Evolutionary conservation across 75 land plant genomes (phyloP).

Genomic region (Picea glauca): DNA sequence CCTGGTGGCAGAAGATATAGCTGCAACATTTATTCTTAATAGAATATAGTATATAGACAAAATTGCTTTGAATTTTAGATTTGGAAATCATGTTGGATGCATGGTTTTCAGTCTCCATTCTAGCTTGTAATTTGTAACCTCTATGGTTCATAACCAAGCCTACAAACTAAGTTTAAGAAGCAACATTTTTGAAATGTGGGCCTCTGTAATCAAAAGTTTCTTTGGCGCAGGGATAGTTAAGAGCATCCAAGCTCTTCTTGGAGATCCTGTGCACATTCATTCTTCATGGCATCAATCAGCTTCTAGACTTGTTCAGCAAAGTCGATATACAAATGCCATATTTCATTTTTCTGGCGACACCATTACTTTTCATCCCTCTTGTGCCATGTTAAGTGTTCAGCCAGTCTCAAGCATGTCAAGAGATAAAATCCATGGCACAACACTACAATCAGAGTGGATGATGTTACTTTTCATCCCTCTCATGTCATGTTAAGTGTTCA

Average conservation of each 20-base stretch:
- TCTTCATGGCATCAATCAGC: constrained; percentile 4
- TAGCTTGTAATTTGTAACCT: background rate
- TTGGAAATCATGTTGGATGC: too few relatives aligned
- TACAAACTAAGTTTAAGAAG: constrained; percentile 8
- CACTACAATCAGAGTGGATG: constrained; percentile 24
- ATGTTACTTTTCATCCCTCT: too few relatives aligned
- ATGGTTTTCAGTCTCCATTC: too few relatives aligned
- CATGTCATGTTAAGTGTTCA: constrained; percentile 2
- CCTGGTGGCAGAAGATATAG: too few relatives aligned
- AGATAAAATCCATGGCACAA: constrained; percentile 2
- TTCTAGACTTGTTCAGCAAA: constrained; percentile 24
- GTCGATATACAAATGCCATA: constrained; percentile 17
- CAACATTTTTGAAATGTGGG: constrained; percentile 14
- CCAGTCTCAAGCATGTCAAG: constrained; percentile 1
- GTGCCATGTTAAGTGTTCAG: constrained; percentile 9
- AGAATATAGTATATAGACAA: too few relatives aligned
- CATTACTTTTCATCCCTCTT: constrained; percentile 13
- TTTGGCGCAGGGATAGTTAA: constrained; percentile 65
- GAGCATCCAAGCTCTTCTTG: constrained; percentile 27
- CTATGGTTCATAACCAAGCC: background rate
- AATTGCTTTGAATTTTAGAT: too few relatives aligned
- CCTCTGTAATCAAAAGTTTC: constrained; percentile 56
- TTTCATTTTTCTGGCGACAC: constrained; percentile 5
- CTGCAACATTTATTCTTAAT: too few relatives aligned
- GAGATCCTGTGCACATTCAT: constrained; percentile 35